phyloP scores from a whole-genome alignment of 1,284 basidiomycete genomes.

The Puccinia hordei region DNA sequence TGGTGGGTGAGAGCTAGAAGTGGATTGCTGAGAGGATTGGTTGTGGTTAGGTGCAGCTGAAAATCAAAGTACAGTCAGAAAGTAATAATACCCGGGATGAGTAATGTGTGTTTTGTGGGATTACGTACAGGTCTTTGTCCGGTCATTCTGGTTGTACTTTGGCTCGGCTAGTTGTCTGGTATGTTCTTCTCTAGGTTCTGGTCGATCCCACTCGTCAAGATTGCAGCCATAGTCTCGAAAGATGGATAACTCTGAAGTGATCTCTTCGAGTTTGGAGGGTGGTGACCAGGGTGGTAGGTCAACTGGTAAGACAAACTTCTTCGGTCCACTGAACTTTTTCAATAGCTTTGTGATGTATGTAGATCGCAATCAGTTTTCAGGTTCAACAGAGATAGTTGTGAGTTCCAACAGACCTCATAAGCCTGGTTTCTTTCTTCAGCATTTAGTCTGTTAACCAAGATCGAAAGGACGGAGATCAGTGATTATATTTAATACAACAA shows the following conservation, averaged over 20 bases:
- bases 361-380: too few species aligned
- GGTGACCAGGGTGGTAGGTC: constrained; percentile 40
- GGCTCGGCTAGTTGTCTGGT: neutral
- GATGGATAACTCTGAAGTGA: constrained; percentile 2
- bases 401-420: neutral
- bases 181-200: neutral
- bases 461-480: neutral
- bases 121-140: constrained; percentile 2
- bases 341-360: constrained; percentile 14
- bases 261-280: constrained; percentile 21
- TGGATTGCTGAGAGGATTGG: neutral
- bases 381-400: too few species aligned
- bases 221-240: constrained; percentile 33
- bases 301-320: constrained; percentile 23
- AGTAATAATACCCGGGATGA: neutral
- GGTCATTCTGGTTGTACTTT: neutral
- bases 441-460: neutral
- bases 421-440: constrained; percentile 3
- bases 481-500: neutral
- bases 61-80: neutral
- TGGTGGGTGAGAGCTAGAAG: neutral
- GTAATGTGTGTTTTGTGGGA: neutral
- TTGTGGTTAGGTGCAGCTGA: neutral
- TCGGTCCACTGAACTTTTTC: constrained; percentile 26
- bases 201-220: neutral